Base-by-base conservation (phyloP, 768 basidiomycete genomes). In the Boletus sp. region DNA sequence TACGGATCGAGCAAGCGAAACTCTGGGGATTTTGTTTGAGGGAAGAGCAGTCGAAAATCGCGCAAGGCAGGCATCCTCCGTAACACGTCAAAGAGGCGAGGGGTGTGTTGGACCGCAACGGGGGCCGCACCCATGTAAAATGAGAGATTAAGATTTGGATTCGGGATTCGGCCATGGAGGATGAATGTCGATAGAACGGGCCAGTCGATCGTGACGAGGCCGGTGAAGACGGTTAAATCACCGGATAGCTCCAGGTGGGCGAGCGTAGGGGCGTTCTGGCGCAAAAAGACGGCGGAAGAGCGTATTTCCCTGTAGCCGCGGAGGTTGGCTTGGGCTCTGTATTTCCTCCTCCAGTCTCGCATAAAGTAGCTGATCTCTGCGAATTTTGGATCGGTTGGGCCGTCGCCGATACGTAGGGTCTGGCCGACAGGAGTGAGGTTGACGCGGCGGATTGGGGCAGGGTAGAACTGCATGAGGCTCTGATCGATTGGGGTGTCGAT, bases 401-500 rank as follows among this genome's bases (percentile, higher is more conserved):
- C 70, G 49, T 72, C 70, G 4, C 70, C 70, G 43, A 72, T 66
- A 9, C 70, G 70, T 2, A 72, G 54, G 14, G 62, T 68, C 48
- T 72, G 72, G n/a, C 69, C 72, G 0, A 73, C 72, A 25, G 72
- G 64, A 5, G 60, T 61, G 37, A 72, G 61, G 29, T 58, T 67
- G n/a, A 72, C 49, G 9, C 63, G 63, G 3, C 62, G 61, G 43
- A 70, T 51, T 23, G 62, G 49, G 2, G 54, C 56, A 27, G 69
- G 63, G 51, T 47, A 71, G 46, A 70, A 65, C 4, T 69, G 68
- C 57, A 63, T 58, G 49, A 70, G 64, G 52, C 69, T 70, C 25
- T 71, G 71, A 57, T 72, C 70, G 58, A 72, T 67, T 27, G 70
- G 70, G 1, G 70, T 72, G 60, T 73, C 70, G 54, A 69, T 56